Conservation (phyloP, 345 rosid genomes). For the Lepidium aucheri region DNA sequence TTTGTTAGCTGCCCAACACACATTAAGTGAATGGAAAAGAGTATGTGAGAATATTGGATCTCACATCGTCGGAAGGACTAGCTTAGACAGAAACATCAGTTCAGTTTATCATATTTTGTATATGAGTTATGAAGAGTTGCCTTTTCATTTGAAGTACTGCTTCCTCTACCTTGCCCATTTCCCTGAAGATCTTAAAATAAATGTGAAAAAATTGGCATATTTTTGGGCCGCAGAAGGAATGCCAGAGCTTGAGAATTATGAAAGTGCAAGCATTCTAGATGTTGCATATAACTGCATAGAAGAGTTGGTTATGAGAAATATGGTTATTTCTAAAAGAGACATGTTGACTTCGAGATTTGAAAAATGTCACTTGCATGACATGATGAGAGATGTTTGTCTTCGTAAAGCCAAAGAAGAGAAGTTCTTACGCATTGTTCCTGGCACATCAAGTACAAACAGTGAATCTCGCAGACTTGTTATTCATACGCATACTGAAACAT, state of each 20-base stretch:
- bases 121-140: conserved; percentile 20
- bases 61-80: background rate
- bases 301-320: conserved; percentile 19
- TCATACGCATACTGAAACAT: background rate
- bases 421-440: background rate
- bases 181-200: conserved; percentile 26
- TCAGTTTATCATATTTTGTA: background rate
- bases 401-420: conserved; percentile 13
- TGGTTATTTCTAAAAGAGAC: conserved; percentile 24
- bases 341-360: background rate
- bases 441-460: background rate
- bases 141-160: background rate
- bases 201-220: background rate
- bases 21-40: background rate
- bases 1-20: background rate
- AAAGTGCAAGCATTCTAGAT: conserved; percentile 11
- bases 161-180: background rate
- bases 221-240: conserved; percentile 44
- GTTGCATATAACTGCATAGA: background rate
- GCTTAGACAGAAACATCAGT: background rate
- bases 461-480: conserved; percentile 16
- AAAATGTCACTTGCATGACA: conserved; percentile 6
- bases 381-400: conserved; percentile 21
- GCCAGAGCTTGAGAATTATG: background rate
- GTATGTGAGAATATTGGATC: background rate